Conservation (phyloP, 2,329 filamentous ascomycete genomes). For the Incumbomyces delicatus region DNA sequence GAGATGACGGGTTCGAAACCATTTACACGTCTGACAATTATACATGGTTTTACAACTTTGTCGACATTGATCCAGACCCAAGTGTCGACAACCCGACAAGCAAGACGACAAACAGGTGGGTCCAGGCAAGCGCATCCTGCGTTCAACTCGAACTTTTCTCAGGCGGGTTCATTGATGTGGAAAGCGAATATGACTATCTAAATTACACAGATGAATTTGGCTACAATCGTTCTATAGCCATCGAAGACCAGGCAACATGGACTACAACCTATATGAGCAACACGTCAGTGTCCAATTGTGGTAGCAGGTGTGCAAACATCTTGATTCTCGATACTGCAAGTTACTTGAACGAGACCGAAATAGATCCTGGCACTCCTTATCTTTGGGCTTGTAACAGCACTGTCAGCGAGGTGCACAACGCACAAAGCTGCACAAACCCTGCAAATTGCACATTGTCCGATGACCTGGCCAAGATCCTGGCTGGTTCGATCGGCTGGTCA, state of each 20-base stretch:
- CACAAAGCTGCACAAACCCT: neutral
- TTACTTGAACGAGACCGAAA: constrained; percentile 6
- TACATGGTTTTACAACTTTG: constrained; percentile 5
- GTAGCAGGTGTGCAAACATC: constrained; percentile 16
- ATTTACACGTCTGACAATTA: constrained; percentile 7
- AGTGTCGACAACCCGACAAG: neutral
- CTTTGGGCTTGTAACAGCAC: constrained; percentile 18
- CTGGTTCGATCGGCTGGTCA: constrained; percentile 18
- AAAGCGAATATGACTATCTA: neutral
- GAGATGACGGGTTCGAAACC: neutral
- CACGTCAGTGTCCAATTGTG: constrained; percentile 9
- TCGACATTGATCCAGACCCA: neutral
- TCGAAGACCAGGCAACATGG: neutral
- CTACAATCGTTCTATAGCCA: neutral
- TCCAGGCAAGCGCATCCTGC: neutral
- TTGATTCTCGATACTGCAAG: constrained; percentile 15
- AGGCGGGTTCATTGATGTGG: neutral
- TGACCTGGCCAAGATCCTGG: constrained; percentile 14
- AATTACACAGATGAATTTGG: neutral
- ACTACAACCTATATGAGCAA: constrained; percentile 7
- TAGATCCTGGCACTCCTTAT: constrained; percentile 5
- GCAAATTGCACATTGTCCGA: constrained; percentile 8
- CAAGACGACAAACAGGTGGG: neutral
- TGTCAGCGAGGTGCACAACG: constrained; percentile 9
- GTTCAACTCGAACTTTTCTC: constrained; percentile 1